These are phyloP conservation scores for Pythium dissimile DNA, from an alignment of 352 stramenopile species.

Conservation along the genomic window DNA sequence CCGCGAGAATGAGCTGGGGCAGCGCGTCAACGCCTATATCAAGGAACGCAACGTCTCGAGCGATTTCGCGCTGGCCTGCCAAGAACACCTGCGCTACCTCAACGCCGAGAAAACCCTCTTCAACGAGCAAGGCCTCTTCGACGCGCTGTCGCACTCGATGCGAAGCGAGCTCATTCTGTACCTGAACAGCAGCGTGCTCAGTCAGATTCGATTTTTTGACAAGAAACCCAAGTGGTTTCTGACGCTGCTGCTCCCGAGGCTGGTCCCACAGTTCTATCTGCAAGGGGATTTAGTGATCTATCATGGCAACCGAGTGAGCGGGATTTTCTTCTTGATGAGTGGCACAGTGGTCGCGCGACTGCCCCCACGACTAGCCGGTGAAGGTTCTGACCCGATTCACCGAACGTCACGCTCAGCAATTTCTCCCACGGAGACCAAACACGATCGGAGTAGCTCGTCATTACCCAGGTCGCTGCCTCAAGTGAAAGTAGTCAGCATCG, in stretches of 20 bases:
- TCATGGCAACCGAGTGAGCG: slow-evolving; percentile 60
- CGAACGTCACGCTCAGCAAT: neutral
- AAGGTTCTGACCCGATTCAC: neutral
- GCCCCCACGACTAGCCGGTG: neutral
- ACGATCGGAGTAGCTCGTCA: neutral
- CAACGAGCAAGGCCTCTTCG: slow-evolving; percentile 52
- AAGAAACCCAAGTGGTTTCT: slow-evolving; percentile 86
- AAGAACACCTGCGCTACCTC: slow-evolving; percentile 71
- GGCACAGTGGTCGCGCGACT: slow-evolving; percentile 52
- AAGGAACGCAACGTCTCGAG: slow-evolving; percentile 71
- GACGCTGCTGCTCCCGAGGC: slow-evolving; percentile 54
- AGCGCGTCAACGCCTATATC: slow-evolving; percentile 72
- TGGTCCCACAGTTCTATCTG: slow-evolving; percentile 70
- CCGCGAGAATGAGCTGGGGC: slow-evolving; percentile 64
- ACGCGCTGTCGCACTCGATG: slow-evolving; percentile 61
- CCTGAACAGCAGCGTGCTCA: slow-evolving; percentile 51
- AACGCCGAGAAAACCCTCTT: slow-evolving; percentile 74
- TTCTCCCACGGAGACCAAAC: neutral
- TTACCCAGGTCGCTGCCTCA: neutral
- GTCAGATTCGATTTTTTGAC: slow-evolving; percentile 75
- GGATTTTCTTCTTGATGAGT: slow-evolving; percentile 76
- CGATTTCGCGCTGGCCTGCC: slow-evolving; percentile 65
- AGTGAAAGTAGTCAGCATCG: neutral
- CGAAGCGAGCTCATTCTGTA: slow-evolving; percentile 65
- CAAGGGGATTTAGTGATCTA: slow-evolving; percentile 71